Evolutionary conservation across 129 eudicot species (phyloP), one percentile per base, ranked within the genome.

Genomic region (Oenanthe sinensis): DNA sequence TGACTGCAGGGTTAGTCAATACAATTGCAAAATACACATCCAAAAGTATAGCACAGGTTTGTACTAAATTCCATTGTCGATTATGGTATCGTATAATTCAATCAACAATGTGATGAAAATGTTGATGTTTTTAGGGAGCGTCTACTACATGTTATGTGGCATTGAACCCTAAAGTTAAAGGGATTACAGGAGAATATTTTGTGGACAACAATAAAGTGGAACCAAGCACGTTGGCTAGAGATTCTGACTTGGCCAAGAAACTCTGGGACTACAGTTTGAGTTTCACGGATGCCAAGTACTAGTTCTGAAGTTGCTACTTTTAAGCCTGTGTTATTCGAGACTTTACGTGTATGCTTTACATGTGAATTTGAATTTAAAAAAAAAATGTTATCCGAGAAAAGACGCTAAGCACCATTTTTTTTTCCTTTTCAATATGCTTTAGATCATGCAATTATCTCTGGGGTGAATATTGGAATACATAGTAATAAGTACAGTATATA

Each of bases 111-210:
- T 70, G 26, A 71, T 45, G 52, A 43, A 58, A 28, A 47, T 78
- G 52, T 67, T 55, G 24, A 63, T 78, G 65, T 76, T 55, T 55
- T 75, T 72, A 94, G 97, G 97, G 97, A 78, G 96, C 98, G 8
- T 93, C 98, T 70, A 91, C 97, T 0, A 85, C 90, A 26, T 89
- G 98, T 76, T 94, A 91, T 39, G 90, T 91, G 75, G 97, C 96
- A 36, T 79, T 91, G 85, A 87, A 90, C 85, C 96, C 96, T 30
- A 89, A 91, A 78, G 86, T 88, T 44, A 81, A 91, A 78, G 98
- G 96, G 73, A 83, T 87, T 36, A 85, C 86, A 3, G 98, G 98
- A 0, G 88, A 91, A 84, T 91, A 94, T 85, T 94, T 91, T 69
- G 24, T 76, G 8, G 96, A 94, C 81, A 81, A 86, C 84, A 91